Base-by-base conservation (phyloP, 202 grass and related monocot species). In the Alloteropsis angusta region DNA sequence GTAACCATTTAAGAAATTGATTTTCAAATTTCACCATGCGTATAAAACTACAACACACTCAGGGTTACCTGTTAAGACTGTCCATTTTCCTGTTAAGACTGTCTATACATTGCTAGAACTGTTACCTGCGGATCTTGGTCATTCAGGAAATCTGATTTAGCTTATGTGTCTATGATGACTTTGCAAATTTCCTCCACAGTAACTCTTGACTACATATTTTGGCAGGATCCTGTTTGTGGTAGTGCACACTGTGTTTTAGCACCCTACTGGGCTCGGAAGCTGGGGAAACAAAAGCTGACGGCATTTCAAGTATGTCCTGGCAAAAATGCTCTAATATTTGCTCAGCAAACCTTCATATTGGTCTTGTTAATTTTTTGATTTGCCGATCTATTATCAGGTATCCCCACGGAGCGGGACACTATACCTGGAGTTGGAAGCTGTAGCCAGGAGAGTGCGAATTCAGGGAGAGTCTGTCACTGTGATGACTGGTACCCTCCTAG, bases 221-320 rank as follows among this genome's bases (percentile, higher is more conserved):
- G 21, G 2, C 72, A 96, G 89, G 93, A 96, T 77, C 87, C 83
- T 72, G 93, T 96, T 2, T 88, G 87, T 82, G 89, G 89, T 22
- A 92, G 89, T 34, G 87, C 68, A 12, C 89, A 92, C 21, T 96
- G 85, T 86, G 57, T 82, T 5, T 57, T 96, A 68, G 89, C 82
- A 45, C 93, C 87, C 12, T 92, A 84, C 23, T 92, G 89, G 93
- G 86, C 70, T 63, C 78, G 64, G 56, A 96, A 92, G 67, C 56
- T 96, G 18, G 81, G 83, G 45, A 96, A 90, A 68, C 65, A 79
- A 74, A 79, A 79, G 50, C 60, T 96, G 21, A 88, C 60, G 15
- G 74, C 81, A 35, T 91, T 89, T 45, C 86, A 91, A 85, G 93
- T 93, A 93, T 32, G 71, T 41, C 7, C 30, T 61, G 17, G 17